These are phyloP conservation scores for Mycena pura DNA, from an alignment of 768 basidiomycete genomes.

Conservation along the genomic window DNA sequence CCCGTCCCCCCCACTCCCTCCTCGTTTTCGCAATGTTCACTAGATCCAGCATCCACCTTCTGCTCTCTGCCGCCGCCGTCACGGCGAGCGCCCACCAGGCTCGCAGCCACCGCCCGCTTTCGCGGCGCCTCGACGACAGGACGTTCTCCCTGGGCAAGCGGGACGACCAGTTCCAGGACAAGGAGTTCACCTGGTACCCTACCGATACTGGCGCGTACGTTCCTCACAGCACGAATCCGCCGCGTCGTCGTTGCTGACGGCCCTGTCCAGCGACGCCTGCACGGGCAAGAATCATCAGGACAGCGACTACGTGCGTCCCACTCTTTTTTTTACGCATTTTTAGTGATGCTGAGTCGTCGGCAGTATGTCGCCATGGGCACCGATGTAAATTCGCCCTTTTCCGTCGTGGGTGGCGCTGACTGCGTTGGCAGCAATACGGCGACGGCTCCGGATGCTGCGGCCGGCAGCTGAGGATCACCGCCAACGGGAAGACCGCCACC, in stretches of 20 bases:
- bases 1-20: neutral
- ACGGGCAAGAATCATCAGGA: neutral
- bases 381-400: slow-evolving; percentile 1
- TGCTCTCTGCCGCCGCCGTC: slow-evolving; percentile 3
- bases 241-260: neutral
- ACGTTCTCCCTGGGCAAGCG: neutral
- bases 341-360: neutral
- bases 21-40: neutral
- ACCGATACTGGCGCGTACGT: slow-evolving; percentile 8
- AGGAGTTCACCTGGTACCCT: neutral
- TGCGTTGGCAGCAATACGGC: slow-evolving; percentile 10
- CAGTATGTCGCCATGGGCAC: slow-evolving; percentile 24
- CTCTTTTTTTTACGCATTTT: neutral
- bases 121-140: neutral
- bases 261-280: neutral
- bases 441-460: slow-evolving; percentile 19
- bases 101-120: neutral
- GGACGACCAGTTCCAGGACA: neutral
- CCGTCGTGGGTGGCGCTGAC: neutral
- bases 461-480: slow-evolving; percentile 13
- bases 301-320: slow-evolving; percentile 1
- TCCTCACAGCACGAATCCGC: too few relatives aligned
- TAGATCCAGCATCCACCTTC: neutral
- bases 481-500: slow-evolving; percentile 16
- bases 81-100: neutral